A percentile compares a stretch with the other conserved stretches of the same genome.
Conservation (phyloP, 768 basidiomycete genomes). For the Lactifluus subvellereus region DNA sequence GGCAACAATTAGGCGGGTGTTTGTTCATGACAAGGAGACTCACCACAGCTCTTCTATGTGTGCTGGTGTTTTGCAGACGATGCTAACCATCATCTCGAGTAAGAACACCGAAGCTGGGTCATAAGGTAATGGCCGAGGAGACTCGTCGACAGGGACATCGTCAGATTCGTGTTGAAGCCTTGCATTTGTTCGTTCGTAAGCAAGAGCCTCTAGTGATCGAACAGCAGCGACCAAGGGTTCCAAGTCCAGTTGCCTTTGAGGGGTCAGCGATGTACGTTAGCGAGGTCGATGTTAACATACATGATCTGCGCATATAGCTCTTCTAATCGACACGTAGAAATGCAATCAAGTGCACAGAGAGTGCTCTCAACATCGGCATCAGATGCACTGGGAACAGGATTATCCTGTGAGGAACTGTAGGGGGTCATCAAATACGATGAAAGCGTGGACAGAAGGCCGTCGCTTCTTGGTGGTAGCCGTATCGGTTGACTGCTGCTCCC, state of each 20-base stretch:
- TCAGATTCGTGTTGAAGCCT: constrained; percentile 65
- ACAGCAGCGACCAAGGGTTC: constrained; percentile 81
- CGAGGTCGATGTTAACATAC: constrained; percentile 38
- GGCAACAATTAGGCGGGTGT: constrained; percentile 1
- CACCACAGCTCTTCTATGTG: constrained; percentile 88
- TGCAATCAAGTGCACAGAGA: constrained; percentile 90
- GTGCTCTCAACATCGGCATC: constrained; percentile 92
- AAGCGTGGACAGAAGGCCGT: constrained; percentile 89
- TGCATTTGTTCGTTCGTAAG: constrained; percentile 84
- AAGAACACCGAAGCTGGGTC: constrained; percentile 95
- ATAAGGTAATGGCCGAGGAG: constrained; percentile 63
- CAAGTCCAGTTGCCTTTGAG: constrained; percentile 61
- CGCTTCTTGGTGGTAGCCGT: constrained; percentile 56
- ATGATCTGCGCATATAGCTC: constrained; percentile 91
- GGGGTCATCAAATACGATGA: constrained; percentile 97
- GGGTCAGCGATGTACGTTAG: not conserved
- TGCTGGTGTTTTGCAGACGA: constrained; percentile 68
- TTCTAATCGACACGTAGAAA: constrained; percentile 88
- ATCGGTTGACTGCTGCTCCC: constrained; percentile 52
- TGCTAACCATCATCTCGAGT: constrained; percentile 90
- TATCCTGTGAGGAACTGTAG: constrained; percentile 70
- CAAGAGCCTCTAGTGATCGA: constrained; percentile 81
- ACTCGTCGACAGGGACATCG: constrained; percentile 43
- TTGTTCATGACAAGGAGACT: constrained; percentile 25
- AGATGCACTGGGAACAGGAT: constrained; percentile 78